Evolutionary conservation across 768 basidiomycete genomes (phyloP), one percentile per base, ranked within the genome.

Genomic region (Pluteus cervinus): DNA sequence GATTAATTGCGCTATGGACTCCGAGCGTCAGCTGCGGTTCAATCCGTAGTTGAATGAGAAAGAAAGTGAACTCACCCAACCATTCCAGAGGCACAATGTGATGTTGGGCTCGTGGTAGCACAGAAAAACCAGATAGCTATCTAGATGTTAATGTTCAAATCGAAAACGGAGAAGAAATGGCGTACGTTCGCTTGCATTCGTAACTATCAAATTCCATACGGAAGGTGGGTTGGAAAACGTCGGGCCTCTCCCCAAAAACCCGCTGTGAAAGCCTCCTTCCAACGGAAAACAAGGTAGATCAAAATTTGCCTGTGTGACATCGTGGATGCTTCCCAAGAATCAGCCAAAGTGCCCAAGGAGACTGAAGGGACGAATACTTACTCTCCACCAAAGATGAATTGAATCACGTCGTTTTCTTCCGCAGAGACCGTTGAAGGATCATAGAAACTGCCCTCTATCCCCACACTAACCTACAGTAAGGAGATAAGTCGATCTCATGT

Each of bases 381-480:
- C 66, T 52, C 53, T 44, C 63, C 67, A 12, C 47, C 52, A 37
- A 69, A 68, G 15, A 66, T 31, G 42, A 71, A 72, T 24, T 48
- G 54, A 3, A 71, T 50, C 1, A 48, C 58, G 44, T 68, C 66
- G 32, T 57, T 55, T 18, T 53, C 12, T 4, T 37, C 37, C 11
- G 64, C 67, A 17, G 52, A 57, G 9, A 57, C 16, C 2, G 52
- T 52, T 4, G 42, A 35, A 6, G 69, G 69, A 18, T 57, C 44
- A 47, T 56, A 70, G 46, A 67, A 65, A 38, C 63, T 64, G 17
- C 66, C 67, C 40, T 60, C 42, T 7, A 50, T 46, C 7, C 67
- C 68, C 17, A 70, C 68, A 4, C 24, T 50, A 12, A 71, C 58
- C 68, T 68, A n/a, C n/a, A n/a, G n/a, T n/a, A n/a, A n/a, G n/a